phyloP scores from a whole-genome alignment of 1,284 basidiomycete species.

The Fomitopsis palustris region DNA sequence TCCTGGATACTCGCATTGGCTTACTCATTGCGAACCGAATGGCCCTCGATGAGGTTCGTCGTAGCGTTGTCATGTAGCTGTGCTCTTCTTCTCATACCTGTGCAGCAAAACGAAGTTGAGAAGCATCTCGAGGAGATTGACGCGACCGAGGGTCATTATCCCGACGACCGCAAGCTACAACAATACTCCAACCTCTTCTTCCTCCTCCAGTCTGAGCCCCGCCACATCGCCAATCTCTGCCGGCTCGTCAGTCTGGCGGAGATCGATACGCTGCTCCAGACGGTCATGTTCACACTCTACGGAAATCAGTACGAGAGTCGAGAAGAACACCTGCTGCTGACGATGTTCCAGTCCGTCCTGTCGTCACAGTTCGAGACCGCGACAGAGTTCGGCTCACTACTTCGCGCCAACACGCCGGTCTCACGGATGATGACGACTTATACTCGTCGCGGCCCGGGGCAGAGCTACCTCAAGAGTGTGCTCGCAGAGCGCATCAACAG shows the following conservation, averaged over 20 bases:
- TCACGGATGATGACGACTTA: slow-evolving; percentile 99
- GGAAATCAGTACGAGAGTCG: slow-evolving; percentile 99
- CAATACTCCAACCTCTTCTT: slow-evolving; percentile 99
- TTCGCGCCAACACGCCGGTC: slow-evolving; percentile 97
- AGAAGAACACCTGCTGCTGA: slow-evolving; percentile 97
- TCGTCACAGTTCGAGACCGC: slow-evolving; percentile 99
- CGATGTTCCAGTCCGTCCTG: slow-evolving; percentile 98
- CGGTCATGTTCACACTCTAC: slow-evolving; percentile 99
- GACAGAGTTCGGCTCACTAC: slow-evolving; percentile 94
- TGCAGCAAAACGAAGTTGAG: slow-evolving; percentile 88
- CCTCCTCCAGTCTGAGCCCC: slow-evolving; percentile 94
- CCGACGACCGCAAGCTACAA: slow-evolving; percentile 90
- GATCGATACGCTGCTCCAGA: slow-evolving; percentile 98
- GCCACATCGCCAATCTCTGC: slow-evolving; percentile 95
- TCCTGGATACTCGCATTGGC: slow-evolving; percentile 96
- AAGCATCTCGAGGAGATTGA: slow-evolving; percentile 94
- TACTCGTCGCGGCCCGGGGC: slow-evolving; percentile 95
- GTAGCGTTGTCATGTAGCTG: background rate
- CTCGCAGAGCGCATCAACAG: slow-evolving; percentile 98
- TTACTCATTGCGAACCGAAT: slow-evolving; percentile 97
- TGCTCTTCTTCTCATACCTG: slow-evolving; percentile 8
- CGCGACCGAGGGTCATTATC: slow-evolving; percentile 82
- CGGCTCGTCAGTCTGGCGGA: slow-evolving; percentile 95
- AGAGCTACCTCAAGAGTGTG: slow-evolving; percentile 96
- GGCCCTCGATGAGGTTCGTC: slow-evolving; percentile 88